Evolutionary conservation across 2,329 filamentous ascomycete species (phyloP).

Genomic region (Cladophialophora bantiana): DNA sequence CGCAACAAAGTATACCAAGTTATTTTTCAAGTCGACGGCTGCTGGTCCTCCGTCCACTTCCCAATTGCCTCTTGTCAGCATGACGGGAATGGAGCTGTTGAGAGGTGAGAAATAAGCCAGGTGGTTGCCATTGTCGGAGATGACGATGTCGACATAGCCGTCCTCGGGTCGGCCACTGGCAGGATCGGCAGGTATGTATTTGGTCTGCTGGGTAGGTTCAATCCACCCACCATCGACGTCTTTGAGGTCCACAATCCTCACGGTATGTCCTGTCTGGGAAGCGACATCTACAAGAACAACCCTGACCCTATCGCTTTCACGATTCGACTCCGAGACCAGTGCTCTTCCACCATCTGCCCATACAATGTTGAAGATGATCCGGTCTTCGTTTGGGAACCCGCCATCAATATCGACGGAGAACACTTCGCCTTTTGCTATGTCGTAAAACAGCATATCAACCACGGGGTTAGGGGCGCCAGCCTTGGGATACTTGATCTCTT

Average conservation of each 20-base stretch:
- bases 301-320: constrained; percentile 89
- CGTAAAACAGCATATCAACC: constrained; percentile 88
- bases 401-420: constrained; percentile 80
- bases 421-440: constrained; percentile 75
- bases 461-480: constrained; percentile 91
- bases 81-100: constrained; percentile 78
- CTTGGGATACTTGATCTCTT: constrained; percentile 96
- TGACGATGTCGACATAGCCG: constrained; percentile 91
- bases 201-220: constrained; percentile 86
- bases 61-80: constrained; percentile 89
- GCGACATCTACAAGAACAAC: constrained; percentile 84
- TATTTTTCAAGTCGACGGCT: constrained; percentile 81
- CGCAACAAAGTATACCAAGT: constrained; percentile 87
- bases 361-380: constrained; percentile 89
- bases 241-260: constrained; percentile 79
- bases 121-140: constrained; percentile 87
- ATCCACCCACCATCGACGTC: constrained; percentile 97
- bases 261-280: constrained; percentile 74
- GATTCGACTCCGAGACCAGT: constrained; percentile 89
- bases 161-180: constrained; percentile 76
- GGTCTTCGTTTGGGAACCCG: constrained; percentile 79
- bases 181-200: constrained; percentile 84
- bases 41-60: constrained; percentile 88
- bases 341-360: constrained; percentile 85
- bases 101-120: constrained; percentile 91